phyloP scores from a whole-genome alignment of 192 early-diverging fungal species.

The Coemansia sp. region DNA sequence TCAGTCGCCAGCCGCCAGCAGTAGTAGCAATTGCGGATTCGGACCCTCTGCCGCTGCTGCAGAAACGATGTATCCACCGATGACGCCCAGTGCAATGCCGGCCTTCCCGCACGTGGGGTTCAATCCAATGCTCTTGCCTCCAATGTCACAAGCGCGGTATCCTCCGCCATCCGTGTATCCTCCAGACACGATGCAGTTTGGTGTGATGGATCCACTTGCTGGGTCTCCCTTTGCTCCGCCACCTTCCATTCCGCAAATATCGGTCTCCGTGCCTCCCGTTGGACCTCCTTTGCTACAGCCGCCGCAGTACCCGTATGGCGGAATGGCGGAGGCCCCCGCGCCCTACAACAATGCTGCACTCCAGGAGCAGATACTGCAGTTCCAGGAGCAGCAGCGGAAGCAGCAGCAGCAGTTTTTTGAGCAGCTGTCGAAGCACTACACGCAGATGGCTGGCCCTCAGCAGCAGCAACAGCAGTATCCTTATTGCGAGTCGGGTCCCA shows the following conservation, averaged over 20 bases:
- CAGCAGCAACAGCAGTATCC: background rate
- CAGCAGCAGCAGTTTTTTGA: slow-evolving; percentile 47
- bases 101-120: slow-evolving; percentile 5
- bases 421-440: slow-evolving; percentile 41
- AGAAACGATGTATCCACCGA: background rate
- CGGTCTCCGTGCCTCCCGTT: background rate
- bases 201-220: background rate
- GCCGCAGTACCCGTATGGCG: background rate
- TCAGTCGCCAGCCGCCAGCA: background rate
- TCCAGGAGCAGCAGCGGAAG: slow-evolving; percentile 51
- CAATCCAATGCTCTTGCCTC: slow-evolving; percentile 11
- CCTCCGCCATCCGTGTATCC: background rate
- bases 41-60: background rate
- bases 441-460: slow-evolving; percentile 14
- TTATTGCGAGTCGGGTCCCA: background rate
- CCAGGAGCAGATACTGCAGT: slow-evolving; percentile 40
- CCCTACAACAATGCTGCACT: slow-evolving; percentile 14
- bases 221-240: background rate
- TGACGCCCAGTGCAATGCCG: background rate
- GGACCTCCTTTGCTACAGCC: background rate
- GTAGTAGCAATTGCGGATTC: background rate
- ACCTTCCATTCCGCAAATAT: background rate
- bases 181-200: background rate
- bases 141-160: background rate
- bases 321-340: background rate